Evolutionary conservation across 805 yeast species (phyloP).

Genomic region (Metschnikowia reukaufii): DNA sequence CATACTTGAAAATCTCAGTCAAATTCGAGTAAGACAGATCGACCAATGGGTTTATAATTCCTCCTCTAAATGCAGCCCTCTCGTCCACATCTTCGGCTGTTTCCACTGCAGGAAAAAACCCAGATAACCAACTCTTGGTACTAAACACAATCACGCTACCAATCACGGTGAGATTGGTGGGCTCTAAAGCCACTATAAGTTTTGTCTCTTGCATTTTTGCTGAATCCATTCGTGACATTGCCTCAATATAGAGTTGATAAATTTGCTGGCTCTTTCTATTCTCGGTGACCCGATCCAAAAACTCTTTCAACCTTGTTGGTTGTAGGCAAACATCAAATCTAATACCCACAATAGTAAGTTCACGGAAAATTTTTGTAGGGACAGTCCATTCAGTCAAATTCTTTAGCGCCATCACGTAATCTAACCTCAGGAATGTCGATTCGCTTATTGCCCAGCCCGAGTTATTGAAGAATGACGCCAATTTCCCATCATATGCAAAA

Average conservation of each 20-base stretch:
- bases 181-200: slow-evolving; percentile 54
- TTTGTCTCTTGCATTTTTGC: slow-evolving; percentile 37
- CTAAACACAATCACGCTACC: slow-evolving; percentile 53
- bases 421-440: slow-evolving; percentile 21
- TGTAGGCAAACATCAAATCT: slow-evolving; percentile 55
- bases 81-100: slow-evolving; percentile 27
- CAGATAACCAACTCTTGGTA: slow-evolving; percentile 44
- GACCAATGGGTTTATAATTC: slow-evolving; percentile 52
- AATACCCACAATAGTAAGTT: slow-evolving; percentile 56
- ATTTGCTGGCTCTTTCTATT: slow-evolving; percentile 22
- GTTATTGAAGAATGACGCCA: slow-evolving; percentile 33
- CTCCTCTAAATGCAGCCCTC: slow-evolving; percentile 38
- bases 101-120: slow-evolving; percentile 53
- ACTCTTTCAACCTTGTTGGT: slow-evolving; percentile 39
- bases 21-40: slow-evolving; percentile 54
- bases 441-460: slow-evolving; percentile 41
- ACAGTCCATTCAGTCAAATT: slow-evolving; percentile 50
- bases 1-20: slow-evolving; percentile 54
- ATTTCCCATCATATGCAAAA: slow-evolving; percentile 24
- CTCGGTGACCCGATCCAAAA: slow-evolving; percentile 32
- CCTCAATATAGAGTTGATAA: slow-evolving; percentile 36
- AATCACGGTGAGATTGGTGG: slow-evolving; percentile 50
- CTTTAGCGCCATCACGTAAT: slow-evolving; percentile 42
- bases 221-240: slow-evolving; percentile 31
- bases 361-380: slow-evolving; percentile 52